Evolutionary conservation across 73 alveolate genomes (phyloP), one percentile per base, ranked within the genome.

Genomic region (Paramecium octaurelia): DNA sequence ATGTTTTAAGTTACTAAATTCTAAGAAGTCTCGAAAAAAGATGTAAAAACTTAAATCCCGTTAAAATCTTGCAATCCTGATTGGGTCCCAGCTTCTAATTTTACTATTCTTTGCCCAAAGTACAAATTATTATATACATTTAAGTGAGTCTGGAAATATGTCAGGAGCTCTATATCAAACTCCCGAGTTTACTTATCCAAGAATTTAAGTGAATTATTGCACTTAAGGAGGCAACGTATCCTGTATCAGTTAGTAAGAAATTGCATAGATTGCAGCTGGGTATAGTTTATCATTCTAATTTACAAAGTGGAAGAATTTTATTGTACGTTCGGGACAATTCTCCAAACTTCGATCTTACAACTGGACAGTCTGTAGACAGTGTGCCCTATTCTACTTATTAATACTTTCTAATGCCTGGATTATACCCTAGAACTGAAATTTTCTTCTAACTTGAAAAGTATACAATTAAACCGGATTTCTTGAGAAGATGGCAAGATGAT

Each of bases 361-460:
- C 94, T 2, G 94, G 92, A 4, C 16, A 89, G 10, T 12, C 80
- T 40, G 68, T 89, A 29, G 92, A 89, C 16, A 57, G 46, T n/a
- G 83, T 46, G 4, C 92, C 86, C 23, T 42, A 70, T 71, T 27
- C 54, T 23, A 46, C 71, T 34, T 80, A 38, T 80, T 46, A 80
- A 46, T 89, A 42, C 64, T 89, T 89, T 14, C 43, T 89, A 21
- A 83, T 89, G 36, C 94, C 94, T 71, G 92, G 94, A 2, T 70
- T 89, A 18, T 89, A 89, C 11, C 86, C 86, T 11, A 89, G 94
- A 89, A 60, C 92, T 16, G 92, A 89, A 89, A 70, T 89, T 9
- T 77, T 42, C 50, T 89, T 70, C 23, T 36, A 70, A 27, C 16
- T 23, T 18, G 76, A 59, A 7, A 54, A 40, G 46, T 59, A 59